phyloP scores from a whole-genome alignment of 2,329 filamentous ascomycete genomes.

The Calonectria naviculata region DNA sequence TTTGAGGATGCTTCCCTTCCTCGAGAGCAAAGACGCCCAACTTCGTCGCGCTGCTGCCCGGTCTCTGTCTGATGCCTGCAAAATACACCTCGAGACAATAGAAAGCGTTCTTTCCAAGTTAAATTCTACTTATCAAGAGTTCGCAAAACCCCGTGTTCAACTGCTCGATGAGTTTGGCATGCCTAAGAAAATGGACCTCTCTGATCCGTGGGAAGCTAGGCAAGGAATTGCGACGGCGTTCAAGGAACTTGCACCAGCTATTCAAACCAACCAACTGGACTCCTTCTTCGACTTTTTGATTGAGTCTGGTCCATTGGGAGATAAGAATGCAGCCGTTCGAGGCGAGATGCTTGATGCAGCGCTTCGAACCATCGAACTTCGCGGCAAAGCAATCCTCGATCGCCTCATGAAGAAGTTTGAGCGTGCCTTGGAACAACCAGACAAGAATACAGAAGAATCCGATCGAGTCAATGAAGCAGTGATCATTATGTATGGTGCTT shows the following conservation, averaged over 20 bases:
- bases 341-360: slow-evolving; percentile 94
- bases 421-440: slow-evolving; percentile 84
- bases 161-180: slow-evolving; percentile 95
- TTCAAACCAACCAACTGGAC: slow-evolving; percentile 77
- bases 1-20: slow-evolving; percentile 77
- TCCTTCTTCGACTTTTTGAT: slow-evolving; percentile 88
- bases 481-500: slow-evolving; percentile 94
- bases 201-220: slow-evolving; percentile 91
- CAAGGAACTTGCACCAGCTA: slow-evolving; percentile 79
- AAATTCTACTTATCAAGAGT: slow-evolving; percentile 77
- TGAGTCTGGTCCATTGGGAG: slow-evolving; percentile 86
- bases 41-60: slow-evolving; percentile 86
- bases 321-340: slow-evolving; percentile 81
- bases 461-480: slow-evolving; percentile 97
- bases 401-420: slow-evolving; percentile 94
- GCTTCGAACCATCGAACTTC: slow-evolving; percentile 80
- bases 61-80: slow-evolving; percentile 80
- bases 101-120: slow-evolving; percentile 72
- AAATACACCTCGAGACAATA: slow-evolving; percentile 69
- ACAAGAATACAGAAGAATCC: slow-evolving; percentile 82
- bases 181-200: slow-evolving; percentile 87
- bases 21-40: slow-evolving; percentile 83
- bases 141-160: slow-evolving; percentile 84
- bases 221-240: slow-evolving; percentile 92
- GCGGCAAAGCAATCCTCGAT: slow-evolving; percentile 86